Conservation (phyloP, 2,329 filamentous ascomycete species). For the Simplicillium sp. region DNA sequence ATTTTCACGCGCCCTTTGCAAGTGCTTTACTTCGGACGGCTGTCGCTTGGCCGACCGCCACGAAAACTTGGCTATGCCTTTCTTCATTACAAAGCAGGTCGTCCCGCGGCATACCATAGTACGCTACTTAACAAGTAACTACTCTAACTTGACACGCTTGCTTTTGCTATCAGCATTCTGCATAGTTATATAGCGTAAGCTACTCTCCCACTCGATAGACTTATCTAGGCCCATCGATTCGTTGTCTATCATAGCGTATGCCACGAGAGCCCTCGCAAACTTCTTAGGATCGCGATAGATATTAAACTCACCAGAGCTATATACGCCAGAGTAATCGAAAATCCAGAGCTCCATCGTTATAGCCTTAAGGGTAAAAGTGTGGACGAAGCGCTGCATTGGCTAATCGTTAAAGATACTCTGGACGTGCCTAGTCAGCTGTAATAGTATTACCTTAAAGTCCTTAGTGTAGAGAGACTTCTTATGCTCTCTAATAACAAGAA, state of each 20-base stretch:
- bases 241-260: conserved; percentile 11
- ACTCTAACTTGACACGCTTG: conserved; percentile 5
- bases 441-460: conserved; percentile 9
- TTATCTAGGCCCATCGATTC: conserved; percentile 9
- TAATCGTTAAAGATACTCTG: conserved; percentile 9
- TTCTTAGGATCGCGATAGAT: conserved; percentile 8
- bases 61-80: conserved; percentile 6
- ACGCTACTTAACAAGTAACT: conserved; percentile 6
- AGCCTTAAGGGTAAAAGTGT: conserved; percentile 5
- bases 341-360: conserved; percentile 7
- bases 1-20: conserved; percentile 1
- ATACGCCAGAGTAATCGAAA: conserved; percentile 6
- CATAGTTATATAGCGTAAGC: conserved; percentile 3
- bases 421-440: conserved; percentile 11
- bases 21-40: conserved; percentile 2
- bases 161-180: neutral
- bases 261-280: conserved; percentile 10
- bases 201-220: conserved; percentile 2
- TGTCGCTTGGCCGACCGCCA: conserved; percentile 3
- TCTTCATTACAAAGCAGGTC: conserved; percentile 6
- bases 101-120: conserved; percentile 10
- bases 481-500: conserved; percentile 12
- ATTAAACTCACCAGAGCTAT: conserved; percentile 9
- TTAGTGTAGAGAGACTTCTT: conserved; percentile 8
- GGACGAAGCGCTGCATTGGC: conserved; percentile 12